These are phyloP conservation scores for Microdochium bolleyi DNA, from an alignment of 2,329 filamentous ascomycete species.

Conservation along the genomic window DNA sequence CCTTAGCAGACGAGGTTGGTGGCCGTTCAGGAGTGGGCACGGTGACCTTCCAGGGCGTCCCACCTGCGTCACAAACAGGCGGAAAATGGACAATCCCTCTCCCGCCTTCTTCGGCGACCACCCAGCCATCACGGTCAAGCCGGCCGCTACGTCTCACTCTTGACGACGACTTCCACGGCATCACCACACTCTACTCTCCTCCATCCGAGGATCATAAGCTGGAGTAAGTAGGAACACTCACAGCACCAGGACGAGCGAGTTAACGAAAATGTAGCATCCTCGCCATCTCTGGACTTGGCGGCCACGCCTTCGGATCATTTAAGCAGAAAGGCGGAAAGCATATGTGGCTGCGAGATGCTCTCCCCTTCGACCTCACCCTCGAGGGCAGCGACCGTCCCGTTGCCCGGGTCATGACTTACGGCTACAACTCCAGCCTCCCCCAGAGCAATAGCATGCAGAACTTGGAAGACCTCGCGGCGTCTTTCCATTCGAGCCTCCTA, in stretches of 20 bases:
- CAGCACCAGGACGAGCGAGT: background rate
- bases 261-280: background rate
- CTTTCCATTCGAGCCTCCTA: background rate
- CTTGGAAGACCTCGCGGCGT: too few species aligned
- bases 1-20: background rate
- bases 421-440: background rate
- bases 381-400: background rate
- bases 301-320: background rate
- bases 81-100: background rate
- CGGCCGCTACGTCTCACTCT: background rate
- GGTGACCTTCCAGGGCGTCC: background rate
- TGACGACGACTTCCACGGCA: background rate
- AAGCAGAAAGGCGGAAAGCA: background rate
- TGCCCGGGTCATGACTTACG: background rate
- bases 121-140: background rate
- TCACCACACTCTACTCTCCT: background rate
- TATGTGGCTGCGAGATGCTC: background rate
- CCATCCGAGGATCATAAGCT: background rate
- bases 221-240: background rate
- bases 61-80: background rate
- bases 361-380: slow-evolving; percentile 6
- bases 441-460: background rate
- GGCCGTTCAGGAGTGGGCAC: background rate
- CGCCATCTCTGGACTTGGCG: background rate
- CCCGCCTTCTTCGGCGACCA: background rate